A percentile compares a stretch with the other conserved stretches of the same genome.
phyloP scores from a whole-genome alignment of 2,329 filamentous ascomycete genomes.

The Diaporthe eres region DNA sequence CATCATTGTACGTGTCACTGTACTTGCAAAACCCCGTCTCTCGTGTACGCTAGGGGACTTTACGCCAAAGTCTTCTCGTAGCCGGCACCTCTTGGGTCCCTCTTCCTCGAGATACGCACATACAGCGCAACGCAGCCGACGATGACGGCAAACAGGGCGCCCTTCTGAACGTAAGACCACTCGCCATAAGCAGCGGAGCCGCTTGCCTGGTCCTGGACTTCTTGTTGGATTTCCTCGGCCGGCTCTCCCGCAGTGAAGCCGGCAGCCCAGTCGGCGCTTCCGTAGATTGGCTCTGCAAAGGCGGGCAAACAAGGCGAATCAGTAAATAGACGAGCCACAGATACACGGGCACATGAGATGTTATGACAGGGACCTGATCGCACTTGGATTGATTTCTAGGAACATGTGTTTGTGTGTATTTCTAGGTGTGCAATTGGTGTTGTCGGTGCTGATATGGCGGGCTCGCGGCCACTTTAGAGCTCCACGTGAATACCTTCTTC shows the following conservation, averaged over 20 bases:
- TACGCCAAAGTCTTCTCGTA: constrained; percentile 62
- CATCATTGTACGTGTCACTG: not conserved
- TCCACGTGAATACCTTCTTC: constrained; percentile 94
- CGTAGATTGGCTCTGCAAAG: constrained; percentile 51
- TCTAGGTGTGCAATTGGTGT: constrained; percentile 27
- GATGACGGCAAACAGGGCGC: constrained; percentile 64
- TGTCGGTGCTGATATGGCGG: constrained; percentile 50
- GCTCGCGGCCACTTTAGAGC: constrained; percentile 71
- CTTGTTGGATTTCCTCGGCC: constrained; percentile 41
- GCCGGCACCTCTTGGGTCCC: constrained; percentile 50
- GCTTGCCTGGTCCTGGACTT: constrained; percentile 19
- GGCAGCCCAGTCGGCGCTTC: constrained; percentile 54
- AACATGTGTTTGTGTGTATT: constrained; percentile 36
- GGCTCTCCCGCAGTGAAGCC: constrained; percentile 53
- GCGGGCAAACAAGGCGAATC: constrained; percentile 50
- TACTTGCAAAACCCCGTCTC: constrained; percentile 47
- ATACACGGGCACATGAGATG: constrained; percentile 39
- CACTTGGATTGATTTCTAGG: constrained; percentile 34
- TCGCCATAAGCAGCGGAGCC: constrained; percentile 48
- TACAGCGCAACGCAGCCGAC: constrained; percentile 61
- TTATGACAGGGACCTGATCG: constrained; percentile 29
- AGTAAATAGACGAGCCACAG: constrained; percentile 45
- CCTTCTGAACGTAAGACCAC: constrained; percentile 64
- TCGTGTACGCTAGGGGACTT: not conserved
- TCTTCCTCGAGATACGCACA: constrained; percentile 58